Percentiles rank a stretch among this genome's conserved stretches.
Evolutionary conservation across 306 rosid species (phyloP).

Genomic region (Medicago ruthenica): DNA sequence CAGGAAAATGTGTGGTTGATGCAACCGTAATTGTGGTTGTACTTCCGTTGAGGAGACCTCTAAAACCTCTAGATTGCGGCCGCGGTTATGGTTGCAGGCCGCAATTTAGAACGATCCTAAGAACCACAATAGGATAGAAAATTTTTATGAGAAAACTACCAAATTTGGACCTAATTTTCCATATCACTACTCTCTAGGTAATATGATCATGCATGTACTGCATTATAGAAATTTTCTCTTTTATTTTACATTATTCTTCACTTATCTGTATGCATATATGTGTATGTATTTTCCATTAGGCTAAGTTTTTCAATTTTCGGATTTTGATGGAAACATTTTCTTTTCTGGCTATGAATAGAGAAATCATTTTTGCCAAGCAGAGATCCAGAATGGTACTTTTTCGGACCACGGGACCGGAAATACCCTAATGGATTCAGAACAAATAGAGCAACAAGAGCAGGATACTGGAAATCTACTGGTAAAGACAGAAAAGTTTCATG

Average conservation of each 20-base stretch:
- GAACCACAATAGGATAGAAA: not conserved
- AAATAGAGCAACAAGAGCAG: slow-evolving; percentile 95
- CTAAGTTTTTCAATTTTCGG: slow-evolving; percentile 23
- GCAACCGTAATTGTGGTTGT: not conserved
- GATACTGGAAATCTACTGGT: slow-evolving; percentile 97
- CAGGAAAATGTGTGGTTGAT: not conserved
- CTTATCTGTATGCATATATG: not conserved
- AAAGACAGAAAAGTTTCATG: slow-evolving; percentile 79
- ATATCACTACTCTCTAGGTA: not conserved
- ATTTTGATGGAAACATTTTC: slow-evolving; percentile 35
- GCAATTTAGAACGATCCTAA: not conserved
- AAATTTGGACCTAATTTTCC: not conserved
- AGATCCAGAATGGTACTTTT: slow-evolving; percentile 99
- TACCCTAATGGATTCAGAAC: slow-evolving; percentile 97
- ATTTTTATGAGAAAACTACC: not conserved
- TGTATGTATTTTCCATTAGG: too few relatives aligned
- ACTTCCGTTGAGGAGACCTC: not conserved
- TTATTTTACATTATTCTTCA: slow-evolving; percentile 11
- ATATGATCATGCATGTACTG: not conserved
- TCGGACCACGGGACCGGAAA: slow-evolving; percentile 92
- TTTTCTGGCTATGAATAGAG: slow-evolving; percentile 49
- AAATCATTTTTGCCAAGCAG: slow-evolving; percentile 94
- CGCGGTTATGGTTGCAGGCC: not conserved
- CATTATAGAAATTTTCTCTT: not conserved
- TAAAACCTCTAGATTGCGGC: not conserved